Percentiles rank a stretch among this genome's conserved stretches.
Conservation (phyloP, 2,329 filamentous ascomycete species). For the Corynespora cassiicola region DNA sequence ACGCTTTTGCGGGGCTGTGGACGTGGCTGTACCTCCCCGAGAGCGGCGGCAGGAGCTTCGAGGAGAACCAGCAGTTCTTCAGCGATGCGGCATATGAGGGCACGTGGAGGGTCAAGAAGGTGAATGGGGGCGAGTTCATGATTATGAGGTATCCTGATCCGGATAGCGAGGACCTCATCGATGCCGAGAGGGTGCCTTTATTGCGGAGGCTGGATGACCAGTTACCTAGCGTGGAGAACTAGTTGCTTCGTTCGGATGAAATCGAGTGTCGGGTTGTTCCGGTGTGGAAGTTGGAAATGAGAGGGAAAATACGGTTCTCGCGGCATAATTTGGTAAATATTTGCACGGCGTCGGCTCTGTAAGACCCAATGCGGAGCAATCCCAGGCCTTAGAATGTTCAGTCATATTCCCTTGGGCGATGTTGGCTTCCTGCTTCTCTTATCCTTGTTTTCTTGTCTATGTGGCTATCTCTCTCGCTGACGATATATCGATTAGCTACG, state of each 20-base stretch:
- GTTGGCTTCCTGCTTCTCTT: too few relatives aligned
- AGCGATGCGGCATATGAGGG: constrained; percentile 57
- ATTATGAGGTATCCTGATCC: constrained; percentile 51
- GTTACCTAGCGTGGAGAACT: constrained; percentile 33
- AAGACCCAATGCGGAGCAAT: too few relatives aligned
- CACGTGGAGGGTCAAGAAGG: constrained; percentile 61
- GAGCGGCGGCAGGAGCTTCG: constrained; percentile 64
- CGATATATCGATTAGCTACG: too few relatives aligned
- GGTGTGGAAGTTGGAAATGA: too few relatives aligned
- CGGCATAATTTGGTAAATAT: too few relatives aligned
- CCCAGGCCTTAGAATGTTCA: too few relatives aligned
- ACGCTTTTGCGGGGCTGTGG: constrained; percentile 61
- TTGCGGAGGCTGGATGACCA: constrained; percentile 53
- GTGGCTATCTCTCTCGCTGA: too few relatives aligned
- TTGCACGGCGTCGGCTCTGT: too few relatives aligned
- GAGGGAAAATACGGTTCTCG: too few relatives aligned
- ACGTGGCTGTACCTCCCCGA: constrained; percentile 62
- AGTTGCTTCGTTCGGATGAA: not conserved
- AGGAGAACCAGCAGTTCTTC: constrained; percentile 68
- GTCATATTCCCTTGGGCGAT: too few relatives aligned
- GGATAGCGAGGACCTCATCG: constrained; percentile 36
- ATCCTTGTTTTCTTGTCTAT: too few relatives aligned
- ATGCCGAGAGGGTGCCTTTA: constrained; percentile 55
- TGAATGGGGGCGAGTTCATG: constrained; percentile 59
- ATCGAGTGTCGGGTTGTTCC: too few relatives aligned